Base-by-base conservation (phyloP, 1,139 yeast species). In the Pichia sp. region DNA sequence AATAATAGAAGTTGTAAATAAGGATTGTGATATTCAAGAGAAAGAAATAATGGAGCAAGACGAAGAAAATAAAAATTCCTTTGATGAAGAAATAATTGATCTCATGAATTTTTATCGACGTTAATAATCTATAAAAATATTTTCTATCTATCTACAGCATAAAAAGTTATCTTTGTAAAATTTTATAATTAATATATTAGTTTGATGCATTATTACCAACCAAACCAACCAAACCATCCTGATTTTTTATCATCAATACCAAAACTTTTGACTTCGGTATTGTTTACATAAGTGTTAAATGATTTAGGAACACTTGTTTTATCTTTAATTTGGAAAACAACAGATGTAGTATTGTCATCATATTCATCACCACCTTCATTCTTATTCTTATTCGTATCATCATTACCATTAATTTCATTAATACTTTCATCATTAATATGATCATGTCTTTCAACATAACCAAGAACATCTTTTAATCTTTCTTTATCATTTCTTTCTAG, bases 401-500 rank as follows among this genome's bases (percentile, higher is more conserved):
- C 60, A 29, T 23, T 33, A 16, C 3, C 25, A 16, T 36, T 28
- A 24, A 4, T 16, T 25, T 49, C 53, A 6, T 39, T 37, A 12
- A 20, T 24, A 24, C 20, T 16, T 24, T 23, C 30, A 9, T 73
- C 62, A 28, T 67, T 65, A 3, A 41, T 33, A 9, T 40, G 43
- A 30, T 39, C 9, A 5, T 30, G 24, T 40, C 36, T 32, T 39
- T 57, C 57, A 53, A 51, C 61, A 55, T 48, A 67, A 10, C 87
- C 89, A 40, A 83, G 65, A 23, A 81, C 66, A 51, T 78, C 76
- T 48, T 67, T 68, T 50, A 83, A 65, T 50, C 72, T 76, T 26
- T 65, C 51, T 6, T 80, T 46, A 59, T 83, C 92, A 48, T 76
- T 72, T 58, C 73, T 76, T 59, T 84, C 92, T 57, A 76, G 66